Base-by-base conservation (phyloP, 768 basidiomycete species). In the Phlebiopsis gigantea region DNA sequence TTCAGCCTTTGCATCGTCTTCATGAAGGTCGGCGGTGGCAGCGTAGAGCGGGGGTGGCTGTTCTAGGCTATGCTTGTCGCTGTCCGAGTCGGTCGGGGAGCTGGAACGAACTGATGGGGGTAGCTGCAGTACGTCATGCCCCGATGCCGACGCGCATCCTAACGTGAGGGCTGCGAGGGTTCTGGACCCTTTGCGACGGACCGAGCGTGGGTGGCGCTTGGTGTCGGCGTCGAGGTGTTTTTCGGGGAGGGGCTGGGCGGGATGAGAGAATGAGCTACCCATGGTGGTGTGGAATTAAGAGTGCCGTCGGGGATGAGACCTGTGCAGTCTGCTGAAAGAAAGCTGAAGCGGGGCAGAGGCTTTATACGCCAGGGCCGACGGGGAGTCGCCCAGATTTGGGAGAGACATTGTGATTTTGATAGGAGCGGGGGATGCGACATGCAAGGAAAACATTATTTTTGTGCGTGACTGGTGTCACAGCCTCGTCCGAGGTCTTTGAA, bases 1-100 rank as follows among this genome's bases (percentile, higher is more conserved):
- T 24, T 71, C 68, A 5, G 74, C 73, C 30, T 57, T 50, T 55
- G 73, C 73, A 55, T 72, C 70, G 3, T 73, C 68, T 44, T 69
- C 56, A 43, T 65, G 57, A 63, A 31, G 66, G 63, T 58, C 45
- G 15, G 62, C 44, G 12, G 61, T 57, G 24, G 62, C 62, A 7
- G 65, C 68, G 50, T 67, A 69, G 29, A 69, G 57, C 15, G 66
- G 68, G 8, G 66, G 68, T 21, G 68, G 68, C 48, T 42, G 48
- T 26, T 65, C 65, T 51, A 61, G 62, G 59, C 57, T 62, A 15
- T 56, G 61, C 57, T 65, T 64, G 58, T 64, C 63, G 42, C 64
- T 60, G 53, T 63, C 61, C 3, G 44, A 15, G 44, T 25, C 24
- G 44, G 44, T 45, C 21, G 10, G 15, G 4, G 44, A 54, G 43